Percentiles rank a stretch among this genome's conserved stretches.
phyloP scores from a whole-genome alignment of 495 filamentous ascomycete genomes.

The Glonium stellatum region DNA sequence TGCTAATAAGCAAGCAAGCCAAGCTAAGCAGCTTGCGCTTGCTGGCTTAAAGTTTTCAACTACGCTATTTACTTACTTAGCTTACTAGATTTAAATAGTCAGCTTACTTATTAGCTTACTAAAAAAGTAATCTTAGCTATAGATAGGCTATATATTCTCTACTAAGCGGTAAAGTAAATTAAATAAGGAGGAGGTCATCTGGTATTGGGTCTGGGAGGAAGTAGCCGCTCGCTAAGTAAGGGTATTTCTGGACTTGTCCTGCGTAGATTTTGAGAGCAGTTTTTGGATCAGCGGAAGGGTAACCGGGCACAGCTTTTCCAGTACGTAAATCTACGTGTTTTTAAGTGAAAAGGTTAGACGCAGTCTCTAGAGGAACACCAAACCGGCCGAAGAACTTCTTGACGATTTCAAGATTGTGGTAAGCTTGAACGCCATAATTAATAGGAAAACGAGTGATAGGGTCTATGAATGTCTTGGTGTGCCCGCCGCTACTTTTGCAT shows the following conservation, averaged over 20 bases:
- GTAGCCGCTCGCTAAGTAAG: slow-evolving; percentile 36
- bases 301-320: slow-evolving; percentile 16
- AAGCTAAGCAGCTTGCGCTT: too few species aligned
- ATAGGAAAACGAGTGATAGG: slow-evolving; percentile 33
- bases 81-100: too few species aligned
- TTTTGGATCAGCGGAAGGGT: slow-evolving; percentile 19
- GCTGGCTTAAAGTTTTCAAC: too few species aligned
- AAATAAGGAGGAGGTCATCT: slow-evolving; percentile 38
- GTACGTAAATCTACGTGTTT: slow-evolving; percentile 22
- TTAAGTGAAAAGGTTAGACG: neutral
- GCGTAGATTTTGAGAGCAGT: slow-evolving; percentile 29
- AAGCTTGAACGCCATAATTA: slow-evolving; percentile 43
- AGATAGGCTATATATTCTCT: too few species aligned
- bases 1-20: too few species aligned
- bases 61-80: too few species aligned
- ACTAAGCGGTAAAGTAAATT: too few species aligned
- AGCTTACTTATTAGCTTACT: slow-evolving; percentile 37
- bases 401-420: slow-evolving; percentile 35
- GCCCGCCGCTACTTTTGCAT: slow-evolving; percentile 5
- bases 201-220: slow-evolving; percentile 41
- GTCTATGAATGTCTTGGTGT: slow-evolving; percentile 43
- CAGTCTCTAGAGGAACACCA: slow-evolving; percentile 24
- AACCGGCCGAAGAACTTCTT: slow-evolving; percentile 39
- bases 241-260: slow-evolving; percentile 34
- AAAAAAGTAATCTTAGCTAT: too few species aligned